These are phyloP conservation scores for Fusarium albosuccineum DNA, from an alignment of 2,329 filamentous ascomycete species.

Conservation along the genomic window DNA sequence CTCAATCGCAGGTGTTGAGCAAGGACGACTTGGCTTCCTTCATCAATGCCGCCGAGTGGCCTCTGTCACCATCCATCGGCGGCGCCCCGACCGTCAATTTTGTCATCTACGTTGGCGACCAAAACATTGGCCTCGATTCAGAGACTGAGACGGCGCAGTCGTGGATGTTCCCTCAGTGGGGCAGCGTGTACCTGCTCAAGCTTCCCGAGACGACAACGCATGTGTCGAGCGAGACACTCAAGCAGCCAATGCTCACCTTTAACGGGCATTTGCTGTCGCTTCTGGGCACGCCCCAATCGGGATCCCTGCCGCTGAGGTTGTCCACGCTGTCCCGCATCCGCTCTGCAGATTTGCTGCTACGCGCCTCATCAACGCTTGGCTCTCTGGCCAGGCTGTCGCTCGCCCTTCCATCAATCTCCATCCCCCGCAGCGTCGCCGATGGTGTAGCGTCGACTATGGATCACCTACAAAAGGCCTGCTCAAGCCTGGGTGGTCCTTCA, in stretches of 20 bases:
- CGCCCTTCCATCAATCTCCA: slow-evolving; percentile 89
- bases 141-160: slow-evolving; percentile 67
- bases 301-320: slow-evolving; percentile 86
- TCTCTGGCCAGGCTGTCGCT: slow-evolving; percentile 87
- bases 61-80: slow-evolving; percentile 92
- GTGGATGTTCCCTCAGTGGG: slow-evolving; percentile 98
- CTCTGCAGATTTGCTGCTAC: slow-evolving; percentile 85
- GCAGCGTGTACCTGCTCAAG: slow-evolving; percentile 73
- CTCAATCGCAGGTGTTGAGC: slow-evolving; percentile 73
- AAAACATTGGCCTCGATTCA: slow-evolving; percentile 71
- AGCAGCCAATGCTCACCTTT: slow-evolving; percentile 88
- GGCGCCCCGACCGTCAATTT: slow-evolving; percentile 96
- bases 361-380: slow-evolving; percentile 93
- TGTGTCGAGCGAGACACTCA: slow-evolving; percentile 75
- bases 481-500: slow-evolving; percentile 72
- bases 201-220: slow-evolving; percentile 58
- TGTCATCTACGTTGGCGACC: slow-evolving; percentile 87
- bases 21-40: slow-evolving; percentile 94
- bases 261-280: slow-evolving; percentile 90
- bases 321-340: slow-evolving; percentile 88
- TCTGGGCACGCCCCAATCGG: slow-evolving; percentile 84
- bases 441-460: slow-evolving; percentile 84
- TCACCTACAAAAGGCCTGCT: slow-evolving; percentile 83
- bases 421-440: slow-evolving; percentile 86
- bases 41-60: slow-evolving; percentile 98